phyloP scores from a whole-genome alignment of 176 grass and related monocot genomes.

The Eleusine indica region DNA sequence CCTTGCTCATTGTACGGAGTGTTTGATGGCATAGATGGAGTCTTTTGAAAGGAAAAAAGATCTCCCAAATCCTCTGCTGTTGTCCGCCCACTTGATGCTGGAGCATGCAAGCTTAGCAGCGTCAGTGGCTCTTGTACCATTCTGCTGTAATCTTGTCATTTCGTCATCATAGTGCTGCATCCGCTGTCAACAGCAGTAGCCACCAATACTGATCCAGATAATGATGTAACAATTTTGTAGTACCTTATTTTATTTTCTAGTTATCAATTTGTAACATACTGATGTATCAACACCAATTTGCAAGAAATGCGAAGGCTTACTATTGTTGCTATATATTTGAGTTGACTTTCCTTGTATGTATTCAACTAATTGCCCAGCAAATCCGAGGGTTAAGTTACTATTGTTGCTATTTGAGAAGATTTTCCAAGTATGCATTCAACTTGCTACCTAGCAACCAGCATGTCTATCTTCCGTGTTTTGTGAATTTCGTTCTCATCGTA shows the following conservation, averaged over 20 bases:
- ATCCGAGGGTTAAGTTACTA: too few relatives aligned
- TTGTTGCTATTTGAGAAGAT: not conserved
- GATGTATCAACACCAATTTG: not conserved
- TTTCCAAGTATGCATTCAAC: too few relatives aligned
- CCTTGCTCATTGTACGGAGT: not conserved
- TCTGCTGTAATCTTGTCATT: not conserved
- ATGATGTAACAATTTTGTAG: constrained; percentile 42
- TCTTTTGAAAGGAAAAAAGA: not conserved
- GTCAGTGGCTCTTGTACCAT: not conserved
- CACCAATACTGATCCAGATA: not conserved
- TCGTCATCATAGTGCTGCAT: not conserved
- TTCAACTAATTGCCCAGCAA: too few relatives aligned
- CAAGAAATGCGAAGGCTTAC: not conserved
- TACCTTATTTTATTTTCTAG: not conserved
- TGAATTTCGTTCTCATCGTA: not conserved
- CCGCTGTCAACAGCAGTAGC: not conserved
- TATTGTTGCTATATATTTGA: not conserved
- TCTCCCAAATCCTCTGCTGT: not conserved
- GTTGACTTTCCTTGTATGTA: not conserved
- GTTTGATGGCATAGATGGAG: not conserved
- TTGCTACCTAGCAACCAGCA: not conserved
- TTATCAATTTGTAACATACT: constrained; percentile 33
- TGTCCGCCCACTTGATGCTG: not conserved
- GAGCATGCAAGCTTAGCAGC: constrained; percentile 16
- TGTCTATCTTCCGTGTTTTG: not conserved